Conservation (phyloP, 208 protist genomes). For the Wallacemonas sp. region DNA sequence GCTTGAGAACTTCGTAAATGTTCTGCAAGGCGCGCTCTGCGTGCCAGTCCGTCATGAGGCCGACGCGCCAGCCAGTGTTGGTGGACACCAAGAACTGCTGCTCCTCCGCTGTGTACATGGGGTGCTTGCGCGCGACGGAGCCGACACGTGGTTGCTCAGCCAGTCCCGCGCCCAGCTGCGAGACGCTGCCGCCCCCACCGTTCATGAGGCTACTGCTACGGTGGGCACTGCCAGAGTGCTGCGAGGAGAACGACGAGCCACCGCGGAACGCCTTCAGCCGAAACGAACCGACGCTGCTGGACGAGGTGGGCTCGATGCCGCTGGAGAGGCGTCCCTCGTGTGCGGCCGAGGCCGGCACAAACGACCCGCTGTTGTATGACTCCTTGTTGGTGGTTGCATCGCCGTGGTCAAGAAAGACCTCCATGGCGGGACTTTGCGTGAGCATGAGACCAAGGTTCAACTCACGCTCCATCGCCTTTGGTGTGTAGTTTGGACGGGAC, state of each 20-base stretch:
- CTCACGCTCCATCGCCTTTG: slow-evolving; percentile 77
- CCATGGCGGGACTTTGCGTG: slow-evolving; percentile 87
- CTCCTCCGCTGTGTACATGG: slow-evolving; percentile 77
- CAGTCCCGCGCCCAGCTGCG: slow-evolving; percentile 40
- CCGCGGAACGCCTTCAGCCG: slow-evolving; percentile 33
- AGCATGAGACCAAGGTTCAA: slow-evolving; percentile 87
- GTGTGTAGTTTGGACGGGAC: slow-evolving; percentile 18
- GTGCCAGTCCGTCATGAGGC: slow-evolving; percentile 84
- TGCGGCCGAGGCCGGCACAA: slow-evolving; percentile 67
- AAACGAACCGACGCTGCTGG: slow-evolving; percentile 41
- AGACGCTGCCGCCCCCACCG: slow-evolving; percentile 20
- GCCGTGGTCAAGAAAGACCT: slow-evolving; percentile 67
- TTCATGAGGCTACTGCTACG: slow-evolving; percentile 24
- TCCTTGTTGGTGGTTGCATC: slow-evolving; percentile 76
- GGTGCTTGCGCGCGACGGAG: slow-evolving; percentile 73
- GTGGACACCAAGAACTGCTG: slow-evolving; percentile 79
- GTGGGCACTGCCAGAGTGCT: slow-evolving; percentile 19
- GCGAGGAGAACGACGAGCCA: slow-evolving; percentile 20
- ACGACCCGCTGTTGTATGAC: slow-evolving; percentile 75
- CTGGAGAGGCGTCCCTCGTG: slow-evolving; percentile 21
- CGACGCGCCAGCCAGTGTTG: slow-evolving; percentile 89
- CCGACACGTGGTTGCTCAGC: slow-evolving; percentile 66
- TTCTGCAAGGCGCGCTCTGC: slow-evolving; percentile 39
- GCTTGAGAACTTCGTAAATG: slow-evolving; percentile 68
- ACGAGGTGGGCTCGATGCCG: background rate